These are phyloP conservation scores for Samsoniella hepiali DNA, from an alignment of 2,329 filamentous ascomycete species.

Conservation along the genomic window DNA sequence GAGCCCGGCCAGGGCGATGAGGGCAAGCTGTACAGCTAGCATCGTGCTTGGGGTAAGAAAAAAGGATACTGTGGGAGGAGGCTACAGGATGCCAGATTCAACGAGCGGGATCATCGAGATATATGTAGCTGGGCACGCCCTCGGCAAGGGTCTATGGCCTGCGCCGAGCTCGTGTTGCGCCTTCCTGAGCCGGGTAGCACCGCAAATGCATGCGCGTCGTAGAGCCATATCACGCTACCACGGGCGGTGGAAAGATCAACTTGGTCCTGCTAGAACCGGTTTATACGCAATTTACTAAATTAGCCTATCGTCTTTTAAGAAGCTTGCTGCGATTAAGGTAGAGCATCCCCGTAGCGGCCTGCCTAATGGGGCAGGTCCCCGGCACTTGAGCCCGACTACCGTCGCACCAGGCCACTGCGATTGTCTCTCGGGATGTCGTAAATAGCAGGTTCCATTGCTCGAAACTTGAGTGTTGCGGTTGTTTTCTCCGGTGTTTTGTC, in stretches of 20 bases:
- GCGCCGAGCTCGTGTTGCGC: neutral
- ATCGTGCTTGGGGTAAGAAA: neutral
- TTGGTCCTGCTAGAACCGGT: neutral
- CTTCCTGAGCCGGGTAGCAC: neutral
- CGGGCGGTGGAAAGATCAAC: neutral
- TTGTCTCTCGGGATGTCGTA: neutral
- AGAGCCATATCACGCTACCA: neutral
- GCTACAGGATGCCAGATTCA: neutral
- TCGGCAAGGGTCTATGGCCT: neutral
- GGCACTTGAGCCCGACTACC: neutral
- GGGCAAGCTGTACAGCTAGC: constrained; percentile 2
- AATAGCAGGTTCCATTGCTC: neutral
- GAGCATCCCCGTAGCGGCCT: neutral
- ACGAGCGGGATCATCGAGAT: neutral
- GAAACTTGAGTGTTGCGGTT: neutral
- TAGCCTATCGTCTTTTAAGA: constrained; percentile 5
- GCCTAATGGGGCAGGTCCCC: constrained; percentile 16
- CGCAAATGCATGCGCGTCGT: neutral
- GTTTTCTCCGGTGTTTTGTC: neutral
- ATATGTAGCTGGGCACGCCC: neutral
- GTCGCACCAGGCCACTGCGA: neutral
- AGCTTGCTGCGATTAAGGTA: neutral
- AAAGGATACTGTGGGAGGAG: neutral
- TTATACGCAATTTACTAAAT: neutral
- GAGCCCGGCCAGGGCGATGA: constrained; percentile 15